These are phyloP conservation scores for Aspergillus hortae DNA, from an alignment of 2,329 filamentous ascomycete genomes.

Conservation along the genomic window DNA sequence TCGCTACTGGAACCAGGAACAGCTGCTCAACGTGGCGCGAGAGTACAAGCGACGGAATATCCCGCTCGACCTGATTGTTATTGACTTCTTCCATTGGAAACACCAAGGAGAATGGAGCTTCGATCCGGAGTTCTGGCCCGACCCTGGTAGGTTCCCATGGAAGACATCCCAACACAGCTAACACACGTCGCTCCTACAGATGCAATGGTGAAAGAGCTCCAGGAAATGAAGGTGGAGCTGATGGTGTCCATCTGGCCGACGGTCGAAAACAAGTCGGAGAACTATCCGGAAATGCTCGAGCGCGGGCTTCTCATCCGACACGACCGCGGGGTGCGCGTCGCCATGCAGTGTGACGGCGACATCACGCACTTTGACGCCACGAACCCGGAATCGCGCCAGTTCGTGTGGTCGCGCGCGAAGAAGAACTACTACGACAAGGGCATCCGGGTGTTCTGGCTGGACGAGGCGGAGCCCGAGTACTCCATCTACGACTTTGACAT, in stretches of 20 bases:
- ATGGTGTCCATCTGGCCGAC: conserved; percentile 71
- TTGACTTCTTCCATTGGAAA: conserved; percentile 67
- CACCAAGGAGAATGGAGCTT: conserved; percentile 67
- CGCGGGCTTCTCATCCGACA: conserved; percentile 58
- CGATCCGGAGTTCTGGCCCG: conserved; percentile 61
- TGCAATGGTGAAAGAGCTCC: conserved; percentile 61
- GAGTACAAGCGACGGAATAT: conserved; percentile 56
- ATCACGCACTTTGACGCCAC: conserved; percentile 63
- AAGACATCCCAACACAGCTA: not conserved
- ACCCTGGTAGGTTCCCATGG: conserved; percentile 46
- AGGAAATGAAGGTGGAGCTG: conserved; percentile 57
- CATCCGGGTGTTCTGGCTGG: conserved; percentile 64
- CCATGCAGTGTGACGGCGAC: conserved; percentile 58
- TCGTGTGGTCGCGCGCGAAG: conserved; percentile 58
- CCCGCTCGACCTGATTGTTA: conserved; percentile 63
- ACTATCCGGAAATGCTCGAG: conserved; percentile 61
- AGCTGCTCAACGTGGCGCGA: conserved; percentile 57
- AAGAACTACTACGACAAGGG: conserved; percentile 61
- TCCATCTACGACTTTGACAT: conserved; percentile 63
- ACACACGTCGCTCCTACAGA: conserved; percentile 30
- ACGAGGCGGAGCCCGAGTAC: conserved; percentile 65
- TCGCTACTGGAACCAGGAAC: conserved; percentile 63
- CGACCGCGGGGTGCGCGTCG: conserved; percentile 57
- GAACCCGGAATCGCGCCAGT: conserved; percentile 56
- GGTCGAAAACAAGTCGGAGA: conserved; percentile 57